Conservation (phyloP, 1,284 basidiomycete species). For the Heterobasidion occidentale region DNA sequence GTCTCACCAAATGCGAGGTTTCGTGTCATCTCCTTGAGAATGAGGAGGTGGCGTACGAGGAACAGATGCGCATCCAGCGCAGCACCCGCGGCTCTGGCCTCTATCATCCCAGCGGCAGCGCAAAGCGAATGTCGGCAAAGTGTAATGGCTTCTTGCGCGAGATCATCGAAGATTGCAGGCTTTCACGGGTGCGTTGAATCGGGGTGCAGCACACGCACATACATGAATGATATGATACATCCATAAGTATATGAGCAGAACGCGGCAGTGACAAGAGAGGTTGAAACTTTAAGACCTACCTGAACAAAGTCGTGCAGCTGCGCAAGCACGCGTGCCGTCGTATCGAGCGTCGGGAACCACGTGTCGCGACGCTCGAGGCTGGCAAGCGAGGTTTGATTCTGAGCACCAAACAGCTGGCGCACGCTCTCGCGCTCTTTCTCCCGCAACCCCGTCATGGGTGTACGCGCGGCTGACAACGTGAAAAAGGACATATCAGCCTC, state of each 20-base stretch:
- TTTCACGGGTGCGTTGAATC: slow-evolving; percentile 20
- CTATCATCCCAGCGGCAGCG: slow-evolving; percentile 58
- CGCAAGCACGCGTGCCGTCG: slow-evolving; percentile 81
- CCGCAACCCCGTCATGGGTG: slow-evolving; percentile 31
- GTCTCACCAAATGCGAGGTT: slow-evolving; percentile 60
- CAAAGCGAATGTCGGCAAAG: slow-evolving; percentile 77
- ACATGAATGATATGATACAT: background rate
- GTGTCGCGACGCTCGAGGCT: slow-evolving; percentile 68
- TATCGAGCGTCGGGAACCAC: slow-evolving; percentile 85
- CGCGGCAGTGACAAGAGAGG: background rate
- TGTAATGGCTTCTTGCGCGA: slow-evolving; percentile 84
- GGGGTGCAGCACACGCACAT: background rate
- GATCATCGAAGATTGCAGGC: slow-evolving; percentile 89
- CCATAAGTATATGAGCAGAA: background rate
- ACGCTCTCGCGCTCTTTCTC: slow-evolving; percentile 51
- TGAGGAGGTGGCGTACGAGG: slow-evolving; percentile 82
- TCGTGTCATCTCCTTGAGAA: slow-evolving; percentile 82
- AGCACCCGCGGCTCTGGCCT: slow-evolving; percentile 34
- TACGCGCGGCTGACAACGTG: slow-evolving; percentile 31
- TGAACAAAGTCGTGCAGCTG: slow-evolving; percentile 89
- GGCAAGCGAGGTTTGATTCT: slow-evolving; percentile 37
- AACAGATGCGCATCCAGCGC: slow-evolving; percentile 73
- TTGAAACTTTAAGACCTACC: slow-evolving; percentile 33
- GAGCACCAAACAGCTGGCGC: slow-evolving; percentile 44
- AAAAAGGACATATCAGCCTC: background rate